Conservation (phyloP, 371 early-diverging fungal genomes). For the Dichotomocladium elegans region DNA sequence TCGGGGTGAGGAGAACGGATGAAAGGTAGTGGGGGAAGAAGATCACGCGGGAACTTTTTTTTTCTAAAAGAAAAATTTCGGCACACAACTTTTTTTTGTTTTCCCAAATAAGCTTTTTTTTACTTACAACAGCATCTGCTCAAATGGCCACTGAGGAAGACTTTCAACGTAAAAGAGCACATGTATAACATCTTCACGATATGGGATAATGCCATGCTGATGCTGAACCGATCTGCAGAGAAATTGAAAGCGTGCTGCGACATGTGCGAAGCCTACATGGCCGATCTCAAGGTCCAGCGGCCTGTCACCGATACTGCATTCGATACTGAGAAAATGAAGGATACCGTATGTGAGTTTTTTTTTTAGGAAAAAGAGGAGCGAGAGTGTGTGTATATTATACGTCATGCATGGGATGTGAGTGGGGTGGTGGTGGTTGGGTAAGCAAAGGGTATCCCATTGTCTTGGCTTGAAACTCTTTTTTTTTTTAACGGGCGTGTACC, state of each 20-base stretch:
- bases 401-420: background rate
- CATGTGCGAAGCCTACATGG: conserved; percentile 28
- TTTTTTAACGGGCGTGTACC: no score
- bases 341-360: conserved; percentile 22
- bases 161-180: conserved; percentile 13
- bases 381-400: background rate
- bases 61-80: no score
- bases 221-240: no score
- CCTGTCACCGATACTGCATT: conserved; percentile 17
- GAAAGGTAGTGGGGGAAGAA: no score
- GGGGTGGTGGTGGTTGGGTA: no score
- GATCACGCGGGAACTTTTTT: no score
- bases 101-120: no score
- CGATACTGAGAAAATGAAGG: conserved; percentile 20
- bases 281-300: conserved; percentile 24
- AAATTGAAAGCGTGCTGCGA: conserved; percentile 31
- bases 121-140: no score
- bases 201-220: background rate
- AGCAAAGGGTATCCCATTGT: no score
- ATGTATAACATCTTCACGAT: background rate
- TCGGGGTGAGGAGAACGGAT: no score
- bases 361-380: background rate
- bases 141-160: conserved; percentile 19
- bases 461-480: no score
- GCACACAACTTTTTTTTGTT: no score